Evolutionary conservation across 2,329 filamentous ascomycete species (phyloP).

Genomic region (Paraphoma chrysanthemicola): DNA sequence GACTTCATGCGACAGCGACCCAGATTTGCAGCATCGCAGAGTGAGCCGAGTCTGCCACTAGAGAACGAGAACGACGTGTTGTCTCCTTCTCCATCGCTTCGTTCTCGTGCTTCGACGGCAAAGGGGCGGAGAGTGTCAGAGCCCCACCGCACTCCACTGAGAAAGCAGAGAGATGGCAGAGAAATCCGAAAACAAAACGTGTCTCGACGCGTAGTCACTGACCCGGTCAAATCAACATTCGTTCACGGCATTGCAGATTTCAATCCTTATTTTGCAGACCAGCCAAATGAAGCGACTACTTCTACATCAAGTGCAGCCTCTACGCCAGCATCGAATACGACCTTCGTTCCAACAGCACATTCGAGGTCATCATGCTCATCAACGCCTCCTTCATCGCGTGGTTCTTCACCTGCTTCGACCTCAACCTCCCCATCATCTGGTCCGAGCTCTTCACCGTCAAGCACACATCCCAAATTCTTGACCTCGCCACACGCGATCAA

Average conservation of each 20-base stretch:
- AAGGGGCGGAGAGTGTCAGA: slow-evolving; percentile 1
- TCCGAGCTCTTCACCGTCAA: too few species aligned
- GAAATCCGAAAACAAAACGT: neutral
- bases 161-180: neutral
- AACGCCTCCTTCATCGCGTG: too few species aligned
- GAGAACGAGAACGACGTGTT: neutral
- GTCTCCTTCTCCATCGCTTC: neutral
- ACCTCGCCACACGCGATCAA: too few species aligned
- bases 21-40: slow-evolving; percentile 2
- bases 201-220: neutral
- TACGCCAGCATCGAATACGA: too few species aligned
- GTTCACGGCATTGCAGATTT: neutral
- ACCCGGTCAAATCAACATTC: neutral
- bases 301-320: too few species aligned
- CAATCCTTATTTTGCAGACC: neutral
- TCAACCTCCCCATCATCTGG: too few species aligned
- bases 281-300: too few species aligned
- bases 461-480: too few species aligned
- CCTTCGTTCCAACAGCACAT: too few species aligned
- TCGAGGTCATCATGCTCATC: too few species aligned
- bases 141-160: neutral
- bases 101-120: neutral
- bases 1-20: neutral
- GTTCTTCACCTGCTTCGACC: too few species aligned
- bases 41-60: neutral